Base-by-base conservation (phyloP, 805 yeast species). In the Brettanomyces nanus region DNA sequence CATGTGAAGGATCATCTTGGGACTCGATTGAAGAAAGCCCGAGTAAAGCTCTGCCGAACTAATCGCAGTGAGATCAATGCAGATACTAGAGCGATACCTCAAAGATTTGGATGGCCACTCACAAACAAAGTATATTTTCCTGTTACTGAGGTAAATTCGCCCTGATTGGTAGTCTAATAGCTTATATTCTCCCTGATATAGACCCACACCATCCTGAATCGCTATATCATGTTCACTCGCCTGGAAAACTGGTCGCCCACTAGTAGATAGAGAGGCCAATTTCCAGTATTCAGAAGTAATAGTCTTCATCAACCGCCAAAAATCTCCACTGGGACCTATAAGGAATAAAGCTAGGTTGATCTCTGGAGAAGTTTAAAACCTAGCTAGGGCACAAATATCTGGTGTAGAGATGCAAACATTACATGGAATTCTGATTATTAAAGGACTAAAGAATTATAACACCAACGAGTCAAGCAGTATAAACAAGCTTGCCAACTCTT, bases 101-200 rank as follows among this genome's bases (percentile, higher is more conserved):
- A 13, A 23, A 9, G 11, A 11, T 19, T 13, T 13, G 19, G 17
- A 15, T 3, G 20, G 21, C 4, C 18, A 17, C 3, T 48, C 47
- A 39, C 74, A 71, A 48, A 89, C 73, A 54, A 79, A 90, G 10
- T 87, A 77, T 2, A 90, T 56, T 33, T 97, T 61, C 39, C 69
- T 69, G 28, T 77, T 73, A 0, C 97, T 89, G 22, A 90, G 61
- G 55, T 87, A 87, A 0, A 83, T 51, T 22, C 95, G 65, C 1
- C 97, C 97, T 41, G 70, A 61, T 53, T 85, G 95, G 44, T 78
- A 72, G 22, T 73, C 64, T 2, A 61, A 37, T 19, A 85, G 70
- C 60, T 84, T 85, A 42, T 64, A 63, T 41, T 75, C 75, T 18
- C 86, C 95, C 48, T 82, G 89, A 53, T 89, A 89, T 3, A 89